Base-by-base conservation (phyloP, 768 basidiomycete species). In the Hericium coralloides region DNA sequence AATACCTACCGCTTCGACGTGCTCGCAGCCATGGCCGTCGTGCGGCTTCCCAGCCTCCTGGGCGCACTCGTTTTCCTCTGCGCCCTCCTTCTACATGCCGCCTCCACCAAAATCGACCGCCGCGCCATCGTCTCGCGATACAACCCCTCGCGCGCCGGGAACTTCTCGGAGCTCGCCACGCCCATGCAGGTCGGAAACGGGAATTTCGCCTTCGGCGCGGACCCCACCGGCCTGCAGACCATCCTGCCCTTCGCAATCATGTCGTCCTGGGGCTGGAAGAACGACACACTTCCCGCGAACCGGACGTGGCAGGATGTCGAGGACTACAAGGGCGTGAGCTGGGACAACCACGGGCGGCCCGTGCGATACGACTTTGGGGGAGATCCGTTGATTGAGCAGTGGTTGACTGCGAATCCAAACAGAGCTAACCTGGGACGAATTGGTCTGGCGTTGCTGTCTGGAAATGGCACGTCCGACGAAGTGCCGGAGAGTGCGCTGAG, bases 111-210 rank as follows among this genome's bases (percentile, higher is more conserved):
- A 15, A 45, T 45, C n/a, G 43, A 45, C 43, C 43, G 43, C 20
- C 43, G 43, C 43, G 43, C 43, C 43, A 10, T 45, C 15, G 18
- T 45, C n/a, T n/a, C 43, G 43, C n/a, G 43, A 5, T 45, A 45
- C 43, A 20, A n/a, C n/a, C 43, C 43, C 43, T 45, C 43, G 9
- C 43, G 53, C 18, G 26, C 14, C n/a, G 38, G 22, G 4, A 45
- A 45, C 43, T 45, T 45, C 8, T 79, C 79, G 9, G 75, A 68
- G 61, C 49, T 63, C 22, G 69, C 67, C 37, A 81, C 80, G 12
- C 81, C 81, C 5, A 75, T 82, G 73, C 82, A 82, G 66, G 72
- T 82, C 52, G 82, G 82, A 14, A 84, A 83, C 65, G 81, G 82
- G 15, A 78, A 81, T 65, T 82, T 84, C 59, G 81, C 80, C 17